Evolutionary conservation across 2,329 filamentous ascomycete genomes (phyloP), one percentile per base, ranked within the genome.

Genomic region (Ceratocystis ficicola): DNA sequence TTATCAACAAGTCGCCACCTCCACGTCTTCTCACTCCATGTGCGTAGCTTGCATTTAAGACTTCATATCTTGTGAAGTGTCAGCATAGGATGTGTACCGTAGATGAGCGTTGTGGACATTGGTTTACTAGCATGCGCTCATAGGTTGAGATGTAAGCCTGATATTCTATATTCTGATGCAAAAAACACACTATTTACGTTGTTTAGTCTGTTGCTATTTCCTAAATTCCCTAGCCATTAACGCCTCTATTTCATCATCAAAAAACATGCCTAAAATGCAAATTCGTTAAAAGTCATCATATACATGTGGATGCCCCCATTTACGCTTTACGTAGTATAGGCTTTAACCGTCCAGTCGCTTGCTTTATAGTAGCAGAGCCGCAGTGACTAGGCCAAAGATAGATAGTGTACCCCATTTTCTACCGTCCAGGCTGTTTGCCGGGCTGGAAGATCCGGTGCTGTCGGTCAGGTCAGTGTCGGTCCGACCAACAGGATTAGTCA

Each of bases 401-500:
- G 55, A 50, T 22, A 48, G 52, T n/a, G 62, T 67, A 1, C 62
- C 32, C 22, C 44, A 36, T 6, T 17, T 44, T 3, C 44, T 63
- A 20, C 44, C 12, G 30, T 65, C 44, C 5, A 55, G n/a, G 8
- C 30, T 20, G 28, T 32, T 46, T 3, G 44, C 63, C 10, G 44
- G 44, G 7, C 36, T 52, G 8, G 55, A 62, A 5, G 62, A 46
- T 6, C 62, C 65, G 20, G 55, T 63, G 32, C 66, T 67, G 44
- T 64, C 64, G 20, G 46, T 32, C 44, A 67, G 17, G 41, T 67
- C 66, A 10, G 66, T 67, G 62, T 67, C 46, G 20, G 66, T 30
- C 44, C 66, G 62, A 25, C 66, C 66, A 8, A 59, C 59, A 8
- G 66, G 44, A 5, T 50, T 30, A 6, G 66, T 66, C 5, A 72